Base-by-base conservation (phyloP, 2,329 filamentous ascomycete genomes). In the Fusarium beomiforme region DNA sequence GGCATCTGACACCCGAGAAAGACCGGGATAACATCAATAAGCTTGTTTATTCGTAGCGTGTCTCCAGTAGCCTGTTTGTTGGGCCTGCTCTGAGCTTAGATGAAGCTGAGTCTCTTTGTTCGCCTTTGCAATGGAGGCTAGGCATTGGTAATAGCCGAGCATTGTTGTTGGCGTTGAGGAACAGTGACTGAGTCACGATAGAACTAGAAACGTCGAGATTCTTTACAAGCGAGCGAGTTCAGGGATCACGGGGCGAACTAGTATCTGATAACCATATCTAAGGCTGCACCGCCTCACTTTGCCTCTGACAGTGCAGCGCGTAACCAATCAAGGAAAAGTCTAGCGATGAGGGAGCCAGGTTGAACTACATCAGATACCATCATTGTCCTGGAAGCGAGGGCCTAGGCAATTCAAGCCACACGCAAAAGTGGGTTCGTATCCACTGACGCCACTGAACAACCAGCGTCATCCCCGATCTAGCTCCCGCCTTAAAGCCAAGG, bases 401-500 rank as follows among this genome's bases (percentile, higher is more conserved):
- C 41, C 36, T 53, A 44, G 37, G 9, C n/a, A 42, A 29, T 36
- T 46, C 59, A 43, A 59, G 61, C 60, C 53, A 47, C 55, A 51
- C 33, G 33, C 29, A 43, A 65, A 50, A 42, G 54, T 55, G 51
- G 37, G 26, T 21, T n/a, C 6, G 23, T 42, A 46, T 43, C 69
- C 69, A 72, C 69, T n/a, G 39, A 50, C 69, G 69, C 69, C 69
- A 72, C 69, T 58, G 49, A 44, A 51, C 31, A 65, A 50, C 53
- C 29, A 62, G 62, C 66, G 66, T 72, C 56, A 70, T 71, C 60
- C 44, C 41, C 34, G 41, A 64, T 64, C 50, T 63, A 41, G 44
- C 62, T 61, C 21, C 53, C 46, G 55, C 58, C 71, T 72, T 73
- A 74, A 74, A 74, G 71, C 71, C 71, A 73, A 73, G 71, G 44